Conservation (phyloP, 2,329 filamentous ascomycete genomes). For the Teratosphaeriaceae sp. region DNA sequence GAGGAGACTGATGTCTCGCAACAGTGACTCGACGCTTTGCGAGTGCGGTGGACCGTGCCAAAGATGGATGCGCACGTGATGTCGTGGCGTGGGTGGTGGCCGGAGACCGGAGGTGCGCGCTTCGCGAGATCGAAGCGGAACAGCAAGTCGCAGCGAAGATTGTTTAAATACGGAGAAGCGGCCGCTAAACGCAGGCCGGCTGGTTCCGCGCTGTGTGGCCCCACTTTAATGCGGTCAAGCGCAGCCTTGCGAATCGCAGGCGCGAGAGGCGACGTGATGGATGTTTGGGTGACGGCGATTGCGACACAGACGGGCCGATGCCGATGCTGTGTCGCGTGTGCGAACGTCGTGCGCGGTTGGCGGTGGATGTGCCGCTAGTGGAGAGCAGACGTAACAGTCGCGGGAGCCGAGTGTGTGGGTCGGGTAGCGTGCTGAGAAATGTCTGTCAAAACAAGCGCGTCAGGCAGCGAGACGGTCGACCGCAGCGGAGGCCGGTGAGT, state of each 20-base stretch:
- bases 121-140: not conserved
- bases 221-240: no score
- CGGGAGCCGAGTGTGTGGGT: not conserved
- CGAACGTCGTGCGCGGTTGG: not conserved
- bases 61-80: not conserved
- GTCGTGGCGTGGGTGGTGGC: not conserved
- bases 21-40: not conserved
- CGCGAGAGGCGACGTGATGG: not conserved
- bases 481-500: not conserved
- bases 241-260: no score
- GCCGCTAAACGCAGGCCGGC: not conserved
- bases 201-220: no score
- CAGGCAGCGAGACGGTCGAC: no score
- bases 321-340: slow-evolving; percentile 2
- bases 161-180: not conserved
- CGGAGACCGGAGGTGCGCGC: not conserved
- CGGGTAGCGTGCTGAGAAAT: slow-evolving; percentile 3
- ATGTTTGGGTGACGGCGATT: not conserved
- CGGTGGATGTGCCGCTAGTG: no score
- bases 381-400: no score
- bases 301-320: not conserved
- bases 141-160: not conserved
- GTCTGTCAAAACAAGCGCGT: slow-evolving; percentile 1
- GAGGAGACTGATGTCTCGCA: no score
- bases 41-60: not conserved